A percentile compares a stretch with the other conserved stretches of the same genome.
Evolutionary conservation across 208 protist species (phyloP).

Genomic region (Acanthamoeba sp.): DNA sequence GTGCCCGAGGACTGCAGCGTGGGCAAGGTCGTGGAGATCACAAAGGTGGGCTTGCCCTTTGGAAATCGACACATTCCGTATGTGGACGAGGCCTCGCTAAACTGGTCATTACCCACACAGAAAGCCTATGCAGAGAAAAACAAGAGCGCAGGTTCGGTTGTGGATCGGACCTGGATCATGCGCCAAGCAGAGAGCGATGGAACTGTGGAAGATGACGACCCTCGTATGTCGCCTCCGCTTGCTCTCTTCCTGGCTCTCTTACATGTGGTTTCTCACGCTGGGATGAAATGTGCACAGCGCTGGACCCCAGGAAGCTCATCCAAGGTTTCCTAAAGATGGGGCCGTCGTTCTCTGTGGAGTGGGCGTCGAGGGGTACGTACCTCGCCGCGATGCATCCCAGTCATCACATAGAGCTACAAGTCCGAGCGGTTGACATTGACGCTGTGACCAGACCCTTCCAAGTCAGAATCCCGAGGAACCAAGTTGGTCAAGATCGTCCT

Average conservation of each 20-base stretch:
- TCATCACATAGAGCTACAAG: too few relatives aligned
- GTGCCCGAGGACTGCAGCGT: neutral
- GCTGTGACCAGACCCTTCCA: neutral
- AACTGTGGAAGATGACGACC: neutral
- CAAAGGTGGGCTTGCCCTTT: neutral
- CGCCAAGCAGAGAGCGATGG: constrained; percentile 23
- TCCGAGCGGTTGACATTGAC: too few relatives aligned
- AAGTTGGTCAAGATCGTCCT: constrained; percentile 26
- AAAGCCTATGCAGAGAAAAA: neutral
- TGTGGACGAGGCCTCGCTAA: neutral
- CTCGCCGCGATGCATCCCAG: too few relatives aligned
- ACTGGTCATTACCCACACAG: neutral
- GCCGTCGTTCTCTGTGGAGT: neutral
- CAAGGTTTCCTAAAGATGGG: neutral
- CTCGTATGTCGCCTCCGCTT: neutral
- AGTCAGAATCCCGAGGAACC: neutral
- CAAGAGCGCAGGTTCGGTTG: neutral
- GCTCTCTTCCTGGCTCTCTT: neutral
- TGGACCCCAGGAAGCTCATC: neutral
- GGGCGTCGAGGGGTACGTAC: neutral
- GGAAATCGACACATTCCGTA: neutral
- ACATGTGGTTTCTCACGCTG: too few relatives aligned
- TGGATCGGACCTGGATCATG: neutral
- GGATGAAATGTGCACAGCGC: too few relatives aligned
- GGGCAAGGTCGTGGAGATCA: neutral